These are phyloP conservation scores for Ogataea trehalophila DNA, from an alignment of 805 yeast genomes.

Conservation along the genomic window DNA sequence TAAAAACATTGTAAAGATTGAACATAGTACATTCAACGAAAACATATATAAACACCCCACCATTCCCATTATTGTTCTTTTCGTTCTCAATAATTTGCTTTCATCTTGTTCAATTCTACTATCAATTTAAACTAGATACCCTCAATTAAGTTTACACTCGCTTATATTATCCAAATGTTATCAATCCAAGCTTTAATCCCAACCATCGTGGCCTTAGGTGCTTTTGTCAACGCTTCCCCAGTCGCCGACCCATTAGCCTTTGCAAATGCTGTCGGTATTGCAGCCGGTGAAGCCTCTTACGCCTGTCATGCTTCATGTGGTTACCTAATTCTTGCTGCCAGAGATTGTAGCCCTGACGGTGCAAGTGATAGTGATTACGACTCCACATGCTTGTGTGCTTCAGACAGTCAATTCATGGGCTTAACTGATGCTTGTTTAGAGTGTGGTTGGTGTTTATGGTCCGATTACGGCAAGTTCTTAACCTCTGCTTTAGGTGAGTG, in stretches of 20 bases:
- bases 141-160: not conserved
- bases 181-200: constrained; percentile 2
- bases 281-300: constrained; percentile 25
- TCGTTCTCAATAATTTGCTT: no score
- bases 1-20: no score
- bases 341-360: constrained; percentile 20
- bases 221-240: constrained; percentile 12
- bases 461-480: constrained; percentile 30
- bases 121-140: no score
- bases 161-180: not conserved
- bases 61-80: no score
- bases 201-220: constrained; percentile 4
- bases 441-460: constrained; percentile 38
- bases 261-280: constrained; percentile 7
- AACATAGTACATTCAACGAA: no score
- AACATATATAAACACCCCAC: no score
- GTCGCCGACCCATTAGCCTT: constrained; percentile 19
- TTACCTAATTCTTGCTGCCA: constrained; percentile 26
- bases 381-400: constrained; percentile 28
- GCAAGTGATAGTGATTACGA: constrained; percentile 28
- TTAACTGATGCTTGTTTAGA: constrained; percentile 29
- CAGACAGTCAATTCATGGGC: constrained; percentile 22
- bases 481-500: constrained; percentile 28
- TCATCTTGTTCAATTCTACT: no score
- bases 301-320: constrained; percentile 32